A percentile compares a stretch with the other conserved stretches of the same genome.
phyloP scores from a whole-genome alignment of 2,329 filamentous ascomycete species.

The Coniochaeta sp. region DNA sequence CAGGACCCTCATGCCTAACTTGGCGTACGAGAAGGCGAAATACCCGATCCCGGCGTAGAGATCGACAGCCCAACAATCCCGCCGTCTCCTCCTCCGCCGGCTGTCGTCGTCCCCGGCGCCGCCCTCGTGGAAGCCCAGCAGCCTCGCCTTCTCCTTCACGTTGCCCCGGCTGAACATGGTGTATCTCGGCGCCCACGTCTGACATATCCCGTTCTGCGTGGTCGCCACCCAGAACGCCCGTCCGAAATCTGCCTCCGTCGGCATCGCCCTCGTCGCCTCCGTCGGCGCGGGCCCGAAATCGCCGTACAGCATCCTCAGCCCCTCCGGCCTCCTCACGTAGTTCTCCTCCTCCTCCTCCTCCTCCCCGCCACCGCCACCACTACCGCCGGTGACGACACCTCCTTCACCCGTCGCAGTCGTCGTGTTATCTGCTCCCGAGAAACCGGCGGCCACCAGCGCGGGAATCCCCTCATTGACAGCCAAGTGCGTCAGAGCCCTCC shows the following conservation, averaged over 20 bases:
- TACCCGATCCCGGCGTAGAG: constrained; percentile 92
- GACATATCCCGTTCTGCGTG: constrained; percentile 70
- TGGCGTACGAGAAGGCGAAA: constrained; percentile 79
- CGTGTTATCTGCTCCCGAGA: too few relatives aligned
- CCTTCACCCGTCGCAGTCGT: too few relatives aligned
- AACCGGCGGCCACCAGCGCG: constrained; percentile 18
- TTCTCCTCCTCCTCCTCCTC: constrained; percentile 41
- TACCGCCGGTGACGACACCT: too few relatives aligned
- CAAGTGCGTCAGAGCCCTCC: constrained; percentile 37
- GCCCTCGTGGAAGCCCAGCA: constrained; percentile 46
- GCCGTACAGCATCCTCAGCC: constrained; percentile 64
- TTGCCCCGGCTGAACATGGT: constrained; percentile 96
- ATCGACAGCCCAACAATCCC: constrained; percentile 57
- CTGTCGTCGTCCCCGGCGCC: neutral
- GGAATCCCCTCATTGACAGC: constrained; percentile 58
- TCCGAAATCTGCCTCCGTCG: constrained; percentile 47
- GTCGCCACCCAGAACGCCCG: constrained; percentile 72
- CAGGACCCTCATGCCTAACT: constrained; percentile 63
- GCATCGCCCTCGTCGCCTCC: constrained; percentile 11
- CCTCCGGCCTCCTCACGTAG: constrained; percentile 63
- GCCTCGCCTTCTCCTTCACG: constrained; percentile 75
- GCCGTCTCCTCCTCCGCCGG: constrained; percentile 9
- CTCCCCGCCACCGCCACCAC: neutral
- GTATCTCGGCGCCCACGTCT: constrained; percentile 82
- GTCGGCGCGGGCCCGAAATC: constrained; percentile 56